Evolutionary conservation across 2,329 filamentous ascomycete genomes (phyloP).

Genomic region (Huntiella omanensis): DNA sequence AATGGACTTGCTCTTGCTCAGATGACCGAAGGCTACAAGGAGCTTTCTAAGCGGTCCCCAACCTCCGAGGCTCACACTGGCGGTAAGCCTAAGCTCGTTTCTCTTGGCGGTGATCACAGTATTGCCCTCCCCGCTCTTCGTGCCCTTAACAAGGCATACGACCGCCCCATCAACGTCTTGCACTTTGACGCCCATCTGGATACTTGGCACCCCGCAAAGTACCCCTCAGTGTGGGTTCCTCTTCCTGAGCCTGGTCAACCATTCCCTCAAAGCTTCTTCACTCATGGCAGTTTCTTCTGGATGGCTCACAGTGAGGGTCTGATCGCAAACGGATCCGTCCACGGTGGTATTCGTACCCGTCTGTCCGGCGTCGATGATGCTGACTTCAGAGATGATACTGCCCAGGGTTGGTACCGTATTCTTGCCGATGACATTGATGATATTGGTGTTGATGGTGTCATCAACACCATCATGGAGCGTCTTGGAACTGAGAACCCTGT

Average conservation of each 20-base stretch:
- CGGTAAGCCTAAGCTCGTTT: conserved; percentile 37
- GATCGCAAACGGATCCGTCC: conserved; percentile 55
- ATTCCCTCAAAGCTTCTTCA: conserved; percentile 40
- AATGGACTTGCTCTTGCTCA: conserved; percentile 64
- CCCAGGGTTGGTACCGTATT: conserved; percentile 59
- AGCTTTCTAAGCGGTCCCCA: conserved; percentile 34
- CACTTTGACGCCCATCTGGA: conserved; percentile 67
- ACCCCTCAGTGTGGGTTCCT: conserved; percentile 55
- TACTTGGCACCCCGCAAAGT: conserved; percentile 69
- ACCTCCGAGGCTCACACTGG: conserved; percentile 13
- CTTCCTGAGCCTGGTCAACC: conserved; percentile 19
- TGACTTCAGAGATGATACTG: conserved; percentile 50
- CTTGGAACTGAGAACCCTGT: conserved; percentile 61
- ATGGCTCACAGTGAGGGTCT: conserved; percentile 65
- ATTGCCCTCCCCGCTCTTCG: conserved; percentile 51
- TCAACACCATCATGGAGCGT: conserved; percentile 48
- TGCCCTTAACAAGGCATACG: conserved; percentile 43
- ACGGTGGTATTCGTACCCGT: conserved; percentile 66
- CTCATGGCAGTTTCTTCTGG: conserved; percentile 86
- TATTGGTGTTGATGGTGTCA: conserved; percentile 51
- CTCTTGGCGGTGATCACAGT: conserved; percentile 56
- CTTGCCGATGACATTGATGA: conserved; percentile 78
- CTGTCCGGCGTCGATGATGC: conserved; percentile 42
- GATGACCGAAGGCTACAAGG: conserved; percentile 64
- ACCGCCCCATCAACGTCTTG: conserved; percentile 45